Base-by-base conservation (phyloP, 805 yeast genomes). In the Pichia paraexigua region DNA sequence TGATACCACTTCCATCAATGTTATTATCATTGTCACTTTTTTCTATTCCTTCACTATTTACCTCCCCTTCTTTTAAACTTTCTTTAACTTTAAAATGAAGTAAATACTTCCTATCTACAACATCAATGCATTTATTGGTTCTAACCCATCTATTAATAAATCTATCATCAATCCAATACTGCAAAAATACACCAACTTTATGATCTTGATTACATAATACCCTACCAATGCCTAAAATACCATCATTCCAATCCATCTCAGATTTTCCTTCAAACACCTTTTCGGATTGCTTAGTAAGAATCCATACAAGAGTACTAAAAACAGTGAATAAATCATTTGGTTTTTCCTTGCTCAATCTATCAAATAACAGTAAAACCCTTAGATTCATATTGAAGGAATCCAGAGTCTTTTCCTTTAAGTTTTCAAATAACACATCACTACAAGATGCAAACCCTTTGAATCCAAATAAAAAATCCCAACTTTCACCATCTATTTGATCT, bases 61-160 rank as follows among this genome's bases (percentile, higher is more conserved):
- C 10, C 39, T 35, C 7, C 9, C 20, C 20, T 35, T 9, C 39
- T 35, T 43, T 43, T 37, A 53, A 40, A 35, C 53, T 58, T 41
- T 66, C 69, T 9, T 60, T 58, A 13, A 67, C 63, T 46, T 67
- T 67, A 51, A 67, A 67, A 55, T 67, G 70, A 4, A 67, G 53
- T 46, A 62, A 41, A 47, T 65, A 65, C 5, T 64, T 66, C 30
- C 52, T 54, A 7, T 56, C 45, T 11, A 47, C 47, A 22, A 59
- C 58, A 3, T 50, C 40, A 3, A 63, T 45, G 4, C 50, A 46
- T 20, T 60, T 60, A 1, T 53, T 49, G 0, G 55, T 30, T 24
- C 47, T 46, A 5, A 64, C 41, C 41, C 53, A 51, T n/a, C 56
- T 43, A 45, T 60, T 61, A 6, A 63, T 47, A 50, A 55, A 60